These are phyloP conservation scores for Geotrichum candidum DNA, from an alignment of 1,139 yeast species.

Conservation along the genomic window DNA sequence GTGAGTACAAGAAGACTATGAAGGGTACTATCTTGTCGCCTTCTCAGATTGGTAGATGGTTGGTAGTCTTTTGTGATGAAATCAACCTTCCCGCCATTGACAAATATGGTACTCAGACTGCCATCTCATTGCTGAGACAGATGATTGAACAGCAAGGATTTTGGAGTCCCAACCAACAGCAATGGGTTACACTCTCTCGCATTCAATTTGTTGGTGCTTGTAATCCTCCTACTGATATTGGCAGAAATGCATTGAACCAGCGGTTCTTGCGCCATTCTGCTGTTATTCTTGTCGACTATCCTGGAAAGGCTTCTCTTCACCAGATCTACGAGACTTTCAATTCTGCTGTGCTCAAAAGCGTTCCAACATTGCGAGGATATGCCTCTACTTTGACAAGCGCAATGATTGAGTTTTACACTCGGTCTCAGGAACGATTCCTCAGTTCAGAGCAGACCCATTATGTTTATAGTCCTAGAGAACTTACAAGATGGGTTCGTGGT, in stretches of 20 bases:
- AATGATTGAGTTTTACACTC: slow-evolving; percentile 58
- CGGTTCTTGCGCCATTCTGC: slow-evolving; percentile 67
- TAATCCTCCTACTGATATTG: slow-evolving; percentile 80
- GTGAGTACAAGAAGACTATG: slow-evolving; percentile 52
- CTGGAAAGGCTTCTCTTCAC: slow-evolving; percentile 54
- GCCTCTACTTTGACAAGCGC: slow-evolving; percentile 52
- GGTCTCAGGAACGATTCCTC: slow-evolving; percentile 42
- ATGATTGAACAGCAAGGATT: slow-evolving; percentile 71
- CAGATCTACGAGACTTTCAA: slow-evolving; percentile 64
- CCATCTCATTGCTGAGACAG: slow-evolving; percentile 71
- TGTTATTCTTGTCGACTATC: slow-evolving; percentile 74
- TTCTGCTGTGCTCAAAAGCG: slow-evolving; percentile 52
- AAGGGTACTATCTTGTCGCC: slow-evolving; percentile 57
- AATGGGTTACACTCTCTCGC: slow-evolving; percentile 62
- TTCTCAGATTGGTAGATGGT: slow-evolving; percentile 56
- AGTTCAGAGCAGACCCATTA: slow-evolving; percentile 46
- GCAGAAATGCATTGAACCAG: slow-evolving; percentile 54
- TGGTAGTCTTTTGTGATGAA: slow-evolving; percentile 89
- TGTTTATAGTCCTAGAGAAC: slow-evolving; percentile 82
- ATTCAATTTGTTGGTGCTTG: slow-evolving; percentile 92
- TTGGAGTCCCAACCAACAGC: slow-evolving; percentile 56
- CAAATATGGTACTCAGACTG: slow-evolving; percentile 68
- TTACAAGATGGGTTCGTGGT: slow-evolving; percentile 87
- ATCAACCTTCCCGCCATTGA: slow-evolving; percentile 76
- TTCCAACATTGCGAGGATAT: slow-evolving; percentile 58